A percentile compares a stretch with the other conserved stretches of the same genome.
Conservation (phyloP, 306 rosid genomes). For the Lotus japonicus region DNA sequence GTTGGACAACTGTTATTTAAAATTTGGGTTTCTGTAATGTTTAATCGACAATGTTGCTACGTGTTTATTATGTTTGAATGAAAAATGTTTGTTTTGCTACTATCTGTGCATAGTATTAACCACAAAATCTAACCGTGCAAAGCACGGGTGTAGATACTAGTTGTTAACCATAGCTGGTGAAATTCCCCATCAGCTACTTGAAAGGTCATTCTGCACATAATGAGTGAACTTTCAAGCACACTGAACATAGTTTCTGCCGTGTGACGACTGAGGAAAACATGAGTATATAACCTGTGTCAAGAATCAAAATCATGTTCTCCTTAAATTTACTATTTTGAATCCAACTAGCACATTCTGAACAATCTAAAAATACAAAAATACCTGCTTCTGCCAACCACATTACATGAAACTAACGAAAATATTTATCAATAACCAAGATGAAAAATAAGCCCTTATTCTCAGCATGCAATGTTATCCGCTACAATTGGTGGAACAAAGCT, state of each 20-base stretch:
- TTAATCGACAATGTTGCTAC: too few relatives aligned
- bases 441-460: background rate
- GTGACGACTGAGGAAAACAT: conserved; percentile 9
- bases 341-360: background rate
- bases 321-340: background rate
- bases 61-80: too few relatives aligned
- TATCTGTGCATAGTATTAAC: too few relatives aligned
- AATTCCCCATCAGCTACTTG: background rate
- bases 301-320: background rate
- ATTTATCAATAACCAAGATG: background rate
- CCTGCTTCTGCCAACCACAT: conserved; percentile 7
- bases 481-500: conserved; percentile 82
- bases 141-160: too few relatives aligned
- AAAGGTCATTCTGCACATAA: background rate
- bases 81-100: too few relatives aligned
- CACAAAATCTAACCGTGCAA: too few relatives aligned
- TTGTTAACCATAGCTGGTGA: background rate
- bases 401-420: conserved; percentile 3
- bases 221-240: background rate
- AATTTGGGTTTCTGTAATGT: too few relatives aligned
- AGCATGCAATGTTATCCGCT: conserved; percentile 32
- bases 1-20: too few relatives aligned
- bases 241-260: background rate
- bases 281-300: background rate
- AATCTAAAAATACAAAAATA: conserved; percentile 8